These are phyloP conservation scores for Candida palmyrensis DNA, from an alignment of 805 yeast species.

Conservation along the genomic window DNA sequence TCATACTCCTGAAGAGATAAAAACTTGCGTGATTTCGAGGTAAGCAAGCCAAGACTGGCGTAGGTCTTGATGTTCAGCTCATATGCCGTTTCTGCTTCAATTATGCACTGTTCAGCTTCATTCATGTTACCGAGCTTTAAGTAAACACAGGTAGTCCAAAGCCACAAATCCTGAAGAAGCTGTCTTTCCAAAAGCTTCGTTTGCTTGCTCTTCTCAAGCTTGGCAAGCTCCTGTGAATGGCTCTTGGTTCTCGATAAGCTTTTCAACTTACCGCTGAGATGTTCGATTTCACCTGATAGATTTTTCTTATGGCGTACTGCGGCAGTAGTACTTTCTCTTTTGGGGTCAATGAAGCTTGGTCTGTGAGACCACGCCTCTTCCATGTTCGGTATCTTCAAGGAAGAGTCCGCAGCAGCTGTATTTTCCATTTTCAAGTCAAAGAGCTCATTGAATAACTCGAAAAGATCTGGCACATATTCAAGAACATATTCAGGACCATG, in stretches of 20 bases:
- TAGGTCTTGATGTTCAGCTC: conserved; percentile 45
- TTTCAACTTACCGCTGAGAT: conserved; percentile 5
- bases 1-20: conserved; percentile 63
- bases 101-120: conserved; percentile 68
- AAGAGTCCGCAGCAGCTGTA: conserved; percentile 6
- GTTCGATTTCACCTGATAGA: conserved; percentile 6
- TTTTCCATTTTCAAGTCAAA: conserved; percentile 27
- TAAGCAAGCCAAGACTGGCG: conserved; percentile 44
- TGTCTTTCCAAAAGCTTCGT: too few relatives aligned
- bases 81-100: conserved; percentile 57
- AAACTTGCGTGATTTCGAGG: conserved; percentile 37
- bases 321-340: conserved; percentile 3
- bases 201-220: too few relatives aligned
- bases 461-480: conserved; percentile 62
- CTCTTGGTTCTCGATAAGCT: conserved; percentile 1
- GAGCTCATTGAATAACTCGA: conserved; percentile 49
- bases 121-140: conserved; percentile 45
- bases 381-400: conserved; percentile 4
- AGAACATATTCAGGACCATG: conserved; percentile 55
- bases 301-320: conserved; percentile 1
- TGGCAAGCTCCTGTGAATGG: too few relatives aligned
- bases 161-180: conserved; percentile 62
- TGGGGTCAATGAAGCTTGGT: conserved; percentile 36
- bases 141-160: conserved; percentile 66
- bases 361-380: conserved; percentile 29